Evolutionary conservation across 2,329 filamentous ascomycete genomes (phyloP).

Genomic region (Monosporascus sp.): DNA sequence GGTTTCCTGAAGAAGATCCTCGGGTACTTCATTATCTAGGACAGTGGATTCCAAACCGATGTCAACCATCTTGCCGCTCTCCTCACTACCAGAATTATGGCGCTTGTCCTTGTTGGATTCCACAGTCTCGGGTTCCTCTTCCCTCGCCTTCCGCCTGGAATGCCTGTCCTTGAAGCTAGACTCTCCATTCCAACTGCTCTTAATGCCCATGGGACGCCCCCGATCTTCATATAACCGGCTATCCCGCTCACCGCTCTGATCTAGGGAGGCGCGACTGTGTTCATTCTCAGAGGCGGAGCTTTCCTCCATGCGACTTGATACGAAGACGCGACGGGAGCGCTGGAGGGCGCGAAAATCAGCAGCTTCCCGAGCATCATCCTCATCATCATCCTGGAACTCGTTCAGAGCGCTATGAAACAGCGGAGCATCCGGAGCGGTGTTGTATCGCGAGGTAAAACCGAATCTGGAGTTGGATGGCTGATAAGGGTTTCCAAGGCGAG

Average conservation of each 20-base stretch:
- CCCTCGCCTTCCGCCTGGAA: conserved; percentile 34
- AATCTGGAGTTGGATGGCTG: conserved; percentile 66
- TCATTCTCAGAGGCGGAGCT: conserved; percentile 79
- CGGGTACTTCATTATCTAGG: conserved; percentile 53
- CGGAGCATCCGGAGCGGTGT: conserved; percentile 70
- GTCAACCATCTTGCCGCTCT: conserved; percentile 71
- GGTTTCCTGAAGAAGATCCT: conserved; percentile 52
- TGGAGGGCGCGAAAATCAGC: conserved; percentile 93
- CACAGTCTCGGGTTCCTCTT: conserved; percentile 31
- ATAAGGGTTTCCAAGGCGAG: conserved; percentile 65
- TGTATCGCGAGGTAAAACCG: conserved; percentile 75
- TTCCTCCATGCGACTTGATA: conserved; percentile 74
- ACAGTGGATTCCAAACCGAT: conserved; percentile 70
- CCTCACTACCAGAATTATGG: conserved; percentile 29
- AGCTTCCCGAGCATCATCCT: conserved; percentile 86
- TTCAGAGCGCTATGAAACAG: conserved; percentile 92
- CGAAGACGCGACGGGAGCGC: conserved; percentile 81
- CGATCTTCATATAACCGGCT: conserved; percentile 39
- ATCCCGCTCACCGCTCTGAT: conserved; percentile 48
- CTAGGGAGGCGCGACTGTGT: conserved; percentile 50
- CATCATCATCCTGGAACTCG: conserved; percentile 87
- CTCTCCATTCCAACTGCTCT: conserved; percentile 59
- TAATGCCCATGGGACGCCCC: conserved; percentile 47
- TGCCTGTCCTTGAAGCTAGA: conserved; percentile 35
- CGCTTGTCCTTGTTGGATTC: conserved; percentile 21